A percentile compares a stretch with the other conserved stretches of the same genome.
Evolutionary conservation across 768 basidiomycete species (phyloP).

Genomic region (Leucogyrophana mollusca): DNA sequence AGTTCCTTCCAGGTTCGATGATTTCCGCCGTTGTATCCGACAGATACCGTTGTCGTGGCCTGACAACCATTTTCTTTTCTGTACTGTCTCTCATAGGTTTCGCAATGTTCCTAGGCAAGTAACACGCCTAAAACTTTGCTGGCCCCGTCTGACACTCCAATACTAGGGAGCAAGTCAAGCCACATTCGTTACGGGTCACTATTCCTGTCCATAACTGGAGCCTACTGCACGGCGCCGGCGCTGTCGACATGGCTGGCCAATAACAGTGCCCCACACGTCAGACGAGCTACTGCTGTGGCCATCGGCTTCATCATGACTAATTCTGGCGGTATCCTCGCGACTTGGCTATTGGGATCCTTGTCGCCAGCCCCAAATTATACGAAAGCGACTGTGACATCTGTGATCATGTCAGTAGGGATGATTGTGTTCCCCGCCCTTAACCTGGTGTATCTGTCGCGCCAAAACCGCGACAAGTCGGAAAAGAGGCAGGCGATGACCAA

Average conservation of each 20-base stretch:
- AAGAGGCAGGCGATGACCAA: constrained; percentile 29
- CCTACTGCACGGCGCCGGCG: constrained; percentile 53
- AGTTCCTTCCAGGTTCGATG: constrained; percentile 33
- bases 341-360: constrained; percentile 55
- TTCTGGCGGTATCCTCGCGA: constrained; percentile 57
- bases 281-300: constrained; percentile 59
- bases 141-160: neutral
- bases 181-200: constrained; percentile 52
- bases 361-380: constrained; percentile 50
- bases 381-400: constrained; percentile 39
- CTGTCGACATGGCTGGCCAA: constrained; percentile 61
- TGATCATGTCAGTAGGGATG: constrained; percentile 39
- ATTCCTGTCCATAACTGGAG: constrained; percentile 53
- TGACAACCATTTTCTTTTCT: constrained; percentile 42
- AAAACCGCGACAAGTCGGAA: constrained; percentile 46
- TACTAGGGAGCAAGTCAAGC: constrained; percentile 25
- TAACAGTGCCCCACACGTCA: constrained; percentile 54
- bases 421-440: constrained; percentile 36
- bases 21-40: constrained; percentile 51
- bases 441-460: constrained; percentile 35
- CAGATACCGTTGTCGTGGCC: constrained; percentile 48
- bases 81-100: constrained; percentile 49
- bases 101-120: constrained; percentile 52
- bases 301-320: constrained; percentile 59
- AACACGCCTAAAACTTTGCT: neutral